Base-by-base conservation (phyloP, 2,329 filamentous ascomycete genomes). In the Colletotrichum cuscutae region DNA sequence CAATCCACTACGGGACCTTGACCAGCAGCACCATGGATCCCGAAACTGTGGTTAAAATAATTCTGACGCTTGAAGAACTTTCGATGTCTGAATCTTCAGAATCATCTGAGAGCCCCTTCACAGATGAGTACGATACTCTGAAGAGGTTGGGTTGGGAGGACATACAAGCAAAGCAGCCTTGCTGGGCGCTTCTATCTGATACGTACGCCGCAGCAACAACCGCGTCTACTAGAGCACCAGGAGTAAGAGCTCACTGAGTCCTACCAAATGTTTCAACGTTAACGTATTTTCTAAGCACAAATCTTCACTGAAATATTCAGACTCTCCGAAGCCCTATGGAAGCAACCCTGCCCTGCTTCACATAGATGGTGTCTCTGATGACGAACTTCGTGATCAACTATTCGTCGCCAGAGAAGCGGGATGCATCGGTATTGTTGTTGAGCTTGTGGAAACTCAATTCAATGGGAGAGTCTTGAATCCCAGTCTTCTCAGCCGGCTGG, bases 391-490 rank as follows among this genome's bases (percentile, higher is more conserved):
- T 9, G 53, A 71, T 0, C 75, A 76, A 52, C 64, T 78, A 13
- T 71, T 66, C 1, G 73, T 66, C 19, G 77, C 77, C 3, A 78
- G 75, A 56, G 37, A 71, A 4, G 73, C 72, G 26, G 77, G 77
- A 0, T 76, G 75, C 57, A 76, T 78, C 19, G 77, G 75, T 1
- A 71, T 78, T 24, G 35, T 78, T 12, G 65, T 78, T 22, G 77
- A 78, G 8, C 76, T 78, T 30, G 75, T 78, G 5, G 73, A 73
- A 22, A 77, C 71, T 24, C 76, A 77, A 4, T 77, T 76, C 60
- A 77, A 76, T 49, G 77, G 77, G 1, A 74, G 75, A 9, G 72
- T 77, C 13, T 64, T 78, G 8, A 56, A 66, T 3, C 76, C 76
- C 0, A 32, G 62, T 15, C 64, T 67, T n/a, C 69, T 77, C 24